Evolutionary conservation across 2,329 filamentous ascomycete genomes (phyloP).

Genomic region (Zymoseptoria passerinii): DNA sequence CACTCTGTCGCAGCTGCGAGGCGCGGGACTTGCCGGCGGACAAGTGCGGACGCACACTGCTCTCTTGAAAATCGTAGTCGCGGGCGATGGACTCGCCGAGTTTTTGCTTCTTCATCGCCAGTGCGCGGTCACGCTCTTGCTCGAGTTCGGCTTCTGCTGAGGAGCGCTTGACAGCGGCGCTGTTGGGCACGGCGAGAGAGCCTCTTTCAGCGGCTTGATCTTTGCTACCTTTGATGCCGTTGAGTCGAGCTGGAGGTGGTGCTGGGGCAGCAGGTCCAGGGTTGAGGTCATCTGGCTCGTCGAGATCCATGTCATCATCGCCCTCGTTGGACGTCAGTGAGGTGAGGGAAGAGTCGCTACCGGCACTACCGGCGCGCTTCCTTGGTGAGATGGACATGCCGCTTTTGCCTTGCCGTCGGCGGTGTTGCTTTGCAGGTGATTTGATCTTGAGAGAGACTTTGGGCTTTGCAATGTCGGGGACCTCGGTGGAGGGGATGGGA

Average conservation of each 20-base stretch:
- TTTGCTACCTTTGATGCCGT: constrained; percentile 17
- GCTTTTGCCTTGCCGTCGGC: constrained; percentile 12
- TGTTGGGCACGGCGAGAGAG: constrained; percentile 18
- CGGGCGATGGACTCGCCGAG: constrained; percentile 23
- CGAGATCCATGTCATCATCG: constrained; percentile 21
- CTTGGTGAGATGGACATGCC: constrained; percentile 22
- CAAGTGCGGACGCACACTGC: constrained; percentile 23
- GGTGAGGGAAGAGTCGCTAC: constrained; percentile 27
- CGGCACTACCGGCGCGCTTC: constrained; percentile 17
- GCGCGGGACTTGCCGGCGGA: constrained; percentile 12
- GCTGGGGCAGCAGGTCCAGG: constrained; percentile 5
- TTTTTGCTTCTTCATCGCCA: constrained; percentile 29
- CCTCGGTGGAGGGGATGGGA: constrained; percentile 26
- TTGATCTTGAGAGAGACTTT: constrained; percentile 27
- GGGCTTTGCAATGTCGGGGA: constrained; percentile 17
- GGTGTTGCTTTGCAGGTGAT: constrained; percentile 17
- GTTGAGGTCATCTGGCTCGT: constrained; percentile 11
- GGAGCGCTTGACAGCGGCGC: constrained; percentile 23
- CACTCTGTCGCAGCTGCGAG: constrained; percentile 12
- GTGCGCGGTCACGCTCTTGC: constrained; percentile 21
- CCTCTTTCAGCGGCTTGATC: constrained; percentile 25
- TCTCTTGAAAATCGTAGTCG: constrained; percentile 25
- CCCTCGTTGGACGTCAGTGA: constrained; percentile 29
- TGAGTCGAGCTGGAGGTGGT: constrained; percentile 6
- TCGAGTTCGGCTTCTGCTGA: constrained; percentile 29